Evolutionary conservation across 2,329 filamentous ascomycete species (phyloP).

Genomic region (Fusarium redolens): DNA sequence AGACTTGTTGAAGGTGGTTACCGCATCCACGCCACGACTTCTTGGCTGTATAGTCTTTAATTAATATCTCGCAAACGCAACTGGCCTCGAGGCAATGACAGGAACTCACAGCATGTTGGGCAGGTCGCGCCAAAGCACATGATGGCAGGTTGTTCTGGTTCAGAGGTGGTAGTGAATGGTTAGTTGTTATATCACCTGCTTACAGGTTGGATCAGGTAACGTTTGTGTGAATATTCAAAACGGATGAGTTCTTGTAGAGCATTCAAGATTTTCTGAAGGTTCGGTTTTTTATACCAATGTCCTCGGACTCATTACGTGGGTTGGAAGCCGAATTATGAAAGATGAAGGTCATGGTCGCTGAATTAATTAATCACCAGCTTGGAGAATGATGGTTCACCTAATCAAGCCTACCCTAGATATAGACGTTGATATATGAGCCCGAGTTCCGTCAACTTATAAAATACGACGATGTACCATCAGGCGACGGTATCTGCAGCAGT

Average conservation of each 20-base stretch:
- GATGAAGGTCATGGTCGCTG: background rate
- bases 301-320: background rate
- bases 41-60: slow-evolving; percentile 52
- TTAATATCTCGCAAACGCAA: background rate
- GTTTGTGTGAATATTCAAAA: background rate
- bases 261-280: background rate
- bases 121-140: slow-evolving; percentile 59
- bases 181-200: background rate
- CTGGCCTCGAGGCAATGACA: too few relatives aligned
- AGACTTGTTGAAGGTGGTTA: slow-evolving; percentile 58
- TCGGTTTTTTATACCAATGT: background rate
- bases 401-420: slow-evolving; percentile 1
- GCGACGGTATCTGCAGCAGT: background rate
- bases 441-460: background rate
- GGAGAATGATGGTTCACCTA: background rate
- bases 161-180: background rate
- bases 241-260: background rate
- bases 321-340: background rate
- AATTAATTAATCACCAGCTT: slow-evolving; percentile 19
- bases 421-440: background rate
- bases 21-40: slow-evolving; percentile 63
- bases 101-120: slow-evolving; percentile 55
- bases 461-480: background rate
- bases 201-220: background rate
- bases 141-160: slow-evolving; percentile 6